A percentile compares a stretch with the other conserved stretches of the same genome.
phyloP scores from a whole-genome alignment of 108 stramenopile species.

The Phaeodactylum tricornutum region DNA sequence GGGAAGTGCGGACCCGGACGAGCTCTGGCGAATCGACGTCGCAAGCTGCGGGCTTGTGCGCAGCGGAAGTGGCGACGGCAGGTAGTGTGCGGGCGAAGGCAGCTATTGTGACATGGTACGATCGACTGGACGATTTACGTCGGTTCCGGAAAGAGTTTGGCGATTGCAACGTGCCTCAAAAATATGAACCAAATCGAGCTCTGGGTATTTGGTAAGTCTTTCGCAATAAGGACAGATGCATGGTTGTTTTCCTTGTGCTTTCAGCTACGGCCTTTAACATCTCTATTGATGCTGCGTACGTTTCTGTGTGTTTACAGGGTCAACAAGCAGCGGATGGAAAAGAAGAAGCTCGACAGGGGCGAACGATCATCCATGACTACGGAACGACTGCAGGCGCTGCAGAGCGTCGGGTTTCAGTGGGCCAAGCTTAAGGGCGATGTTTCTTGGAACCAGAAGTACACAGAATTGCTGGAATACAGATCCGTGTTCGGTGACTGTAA shows the following conservation, averaged over 20 bases:
- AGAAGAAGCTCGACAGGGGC: constrained; percentile 25
- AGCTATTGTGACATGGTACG: constrained; percentile 40
- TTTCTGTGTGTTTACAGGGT: constrained; percentile 14
- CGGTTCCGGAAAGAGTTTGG: constrained; percentile 24
- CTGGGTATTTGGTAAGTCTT: constrained; percentile 34
- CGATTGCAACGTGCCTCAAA: constrained; percentile 51
- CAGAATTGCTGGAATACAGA: constrained; percentile 27
- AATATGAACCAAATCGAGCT: constrained; percentile 23
- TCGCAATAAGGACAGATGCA: constrained; percentile 8
- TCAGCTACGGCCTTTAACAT: not conserved
- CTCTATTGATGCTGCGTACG: not conserved
- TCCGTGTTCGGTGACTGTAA: constrained; percentile 22
- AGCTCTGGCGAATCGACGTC: no score
- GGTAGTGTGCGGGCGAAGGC: no score
- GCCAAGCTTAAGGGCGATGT: constrained; percentile 39
- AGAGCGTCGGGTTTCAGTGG: constrained; percentile 50
- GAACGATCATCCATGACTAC: constrained; percentile 33
- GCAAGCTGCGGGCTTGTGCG: no score
- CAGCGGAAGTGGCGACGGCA: no score
- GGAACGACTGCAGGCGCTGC: constrained; percentile 17
- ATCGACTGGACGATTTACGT: constrained; percentile 25
- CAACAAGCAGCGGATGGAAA: constrained; percentile 59
- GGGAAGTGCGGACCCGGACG: no score
- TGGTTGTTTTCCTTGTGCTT: not conserved
- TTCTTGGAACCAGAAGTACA: constrained; percentile 43